phyloP scores from a whole-genome alignment of 2,329 filamentous ascomycete species.

The Cytospora paraplurivora region DNA sequence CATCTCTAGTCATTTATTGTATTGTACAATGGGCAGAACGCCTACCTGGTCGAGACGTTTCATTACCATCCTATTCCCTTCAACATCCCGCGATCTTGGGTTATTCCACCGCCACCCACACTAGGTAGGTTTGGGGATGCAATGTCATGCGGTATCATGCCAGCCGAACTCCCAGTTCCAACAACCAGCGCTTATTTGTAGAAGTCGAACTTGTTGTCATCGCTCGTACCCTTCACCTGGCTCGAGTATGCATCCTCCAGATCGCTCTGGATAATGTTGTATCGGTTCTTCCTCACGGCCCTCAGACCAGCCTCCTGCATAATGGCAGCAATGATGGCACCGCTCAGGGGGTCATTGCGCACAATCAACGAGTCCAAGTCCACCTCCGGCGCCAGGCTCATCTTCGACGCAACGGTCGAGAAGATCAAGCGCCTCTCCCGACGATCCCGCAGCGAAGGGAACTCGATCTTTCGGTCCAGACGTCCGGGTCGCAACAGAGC shows the following conservation, averaged over 20 bases:
- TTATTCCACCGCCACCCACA: slow-evolving; percentile 7
- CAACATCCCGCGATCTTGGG: background rate
- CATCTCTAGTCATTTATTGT: slow-evolving; percentile 23
- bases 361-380: slow-evolving; percentile 96
- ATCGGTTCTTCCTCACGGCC: slow-evolving; percentile 94
- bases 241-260: slow-evolving; percentile 95
- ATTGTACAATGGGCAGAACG: slow-evolving; percentile 27
- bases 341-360: slow-evolving; percentile 91
- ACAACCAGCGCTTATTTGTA: slow-evolving; percentile 64
- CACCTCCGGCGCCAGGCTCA: slow-evolving; percentile 95
- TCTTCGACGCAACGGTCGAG: slow-evolving; percentile 93
- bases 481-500: slow-evolving; percentile 92
- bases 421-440: slow-evolving; percentile 96
- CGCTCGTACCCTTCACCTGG: slow-evolving; percentile 80
- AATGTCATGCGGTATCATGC: slow-evolving; percentile 8
- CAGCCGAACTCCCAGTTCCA: background rate
- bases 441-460: slow-evolving; percentile 90
- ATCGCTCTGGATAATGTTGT: slow-evolving; percentile 98
- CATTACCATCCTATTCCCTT: background rate
- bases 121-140: background rate
- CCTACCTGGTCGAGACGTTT: slow-evolving; percentile 7
- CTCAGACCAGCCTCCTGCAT: slow-evolving; percentile 98
- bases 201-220: slow-evolving; percentile 83
- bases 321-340: slow-evolving; percentile 95
- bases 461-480: slow-evolving; percentile 97